Evolutionary conservation across 495 filamentous ascomycete genomes (phyloP), one percentile per base, ranked within the genome.

Genomic region (Pseudomonodictys pantanalensis): DNA sequence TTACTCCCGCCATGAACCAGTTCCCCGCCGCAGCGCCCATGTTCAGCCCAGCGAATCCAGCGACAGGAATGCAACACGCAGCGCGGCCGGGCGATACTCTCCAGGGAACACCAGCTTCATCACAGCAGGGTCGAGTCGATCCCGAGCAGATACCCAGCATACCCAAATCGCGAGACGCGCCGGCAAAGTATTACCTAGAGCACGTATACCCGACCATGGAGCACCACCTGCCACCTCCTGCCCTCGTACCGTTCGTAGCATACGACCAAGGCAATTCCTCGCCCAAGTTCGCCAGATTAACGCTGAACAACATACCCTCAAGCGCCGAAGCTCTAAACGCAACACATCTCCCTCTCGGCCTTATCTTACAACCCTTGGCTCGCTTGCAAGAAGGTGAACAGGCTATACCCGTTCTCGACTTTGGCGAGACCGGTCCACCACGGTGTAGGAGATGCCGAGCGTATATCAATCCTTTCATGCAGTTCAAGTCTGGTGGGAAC

Each of bases 401-500:
- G 63, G 82, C 89, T 3, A 88, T 97, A 51, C 93, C 93, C 1
- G 88, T 97, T 1, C 78, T 99, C 32, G 93, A 97, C 77, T 99
- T 97, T 76, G 93, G 93, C 38, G 92, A 97, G 51, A 74, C 77
- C 38, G 93, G 93, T 0, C 93, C 93, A 33, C 93, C 95, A 11
- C 83, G 93, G 67, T 99, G 93, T 75, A 84, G 91, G 68, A 81
- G 93, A 75, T 99, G 93, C 75, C 78, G 93, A 68, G 87, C 93
- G 12, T 99, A 99, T 72, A 95, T 99, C 73, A 99, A 99, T 68
- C 93, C 93, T 10, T 99, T 97, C 72, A 97, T 97, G 93, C 87
- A 88, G 54, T 99, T 99, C 78, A 81, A 86, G 45, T 89, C 89
- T 3, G 93, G 92, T 24, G 93, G 93, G 30, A 96, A 89, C 73